Percentiles rank a stretch among this genome's conserved stretches.
phyloP scores from a whole-genome alignment of 257 asterid species.

The Solanum bulbocastanum region DNA sequence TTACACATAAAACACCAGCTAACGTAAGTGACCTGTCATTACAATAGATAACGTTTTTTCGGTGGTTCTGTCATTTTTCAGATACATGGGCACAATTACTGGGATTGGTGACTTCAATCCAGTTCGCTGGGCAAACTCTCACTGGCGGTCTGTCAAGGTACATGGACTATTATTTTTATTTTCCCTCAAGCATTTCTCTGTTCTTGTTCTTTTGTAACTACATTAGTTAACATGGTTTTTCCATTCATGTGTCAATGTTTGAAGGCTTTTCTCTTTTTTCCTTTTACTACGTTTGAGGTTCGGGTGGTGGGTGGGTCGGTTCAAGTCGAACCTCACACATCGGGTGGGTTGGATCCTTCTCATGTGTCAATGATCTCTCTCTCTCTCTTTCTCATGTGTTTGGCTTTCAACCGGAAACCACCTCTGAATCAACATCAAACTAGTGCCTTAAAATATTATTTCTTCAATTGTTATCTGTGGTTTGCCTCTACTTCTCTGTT shows the following conservation, averaged over 20 bases:
- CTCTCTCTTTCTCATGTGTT: too few relatives aligned
- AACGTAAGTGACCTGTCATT: background rate
- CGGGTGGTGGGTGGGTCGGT: background rate
- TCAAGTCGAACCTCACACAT: background rate
- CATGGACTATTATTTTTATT: background rate
- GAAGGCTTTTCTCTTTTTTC: background rate
- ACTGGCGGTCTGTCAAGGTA: slow-evolving; percentile 98
- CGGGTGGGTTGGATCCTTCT: background rate
- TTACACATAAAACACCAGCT: background rate
- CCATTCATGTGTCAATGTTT: background rate
- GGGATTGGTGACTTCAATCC: slow-evolving; percentile 88
- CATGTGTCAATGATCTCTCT: background rate
- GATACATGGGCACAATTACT: slow-evolving; percentile 97
- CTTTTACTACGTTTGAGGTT: background rate
- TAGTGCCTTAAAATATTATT: too few relatives aligned
- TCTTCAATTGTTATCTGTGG: too few relatives aligned
- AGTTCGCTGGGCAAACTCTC: slow-evolving; percentile 93
- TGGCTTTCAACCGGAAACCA: too few relatives aligned
- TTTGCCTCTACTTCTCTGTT: background rate
- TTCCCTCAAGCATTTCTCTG: background rate
- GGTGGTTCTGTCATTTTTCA: slow-evolving; percentile 17
- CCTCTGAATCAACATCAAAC: too few relatives aligned
- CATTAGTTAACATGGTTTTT: background rate
- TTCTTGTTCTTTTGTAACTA: background rate
- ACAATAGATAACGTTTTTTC: background rate